Percentiles rank a stretch among this genome's conserved stretches.
phyloP scores from a whole-genome alignment of 305 asterid genomes.

The Petunia hybrid region DNA sequence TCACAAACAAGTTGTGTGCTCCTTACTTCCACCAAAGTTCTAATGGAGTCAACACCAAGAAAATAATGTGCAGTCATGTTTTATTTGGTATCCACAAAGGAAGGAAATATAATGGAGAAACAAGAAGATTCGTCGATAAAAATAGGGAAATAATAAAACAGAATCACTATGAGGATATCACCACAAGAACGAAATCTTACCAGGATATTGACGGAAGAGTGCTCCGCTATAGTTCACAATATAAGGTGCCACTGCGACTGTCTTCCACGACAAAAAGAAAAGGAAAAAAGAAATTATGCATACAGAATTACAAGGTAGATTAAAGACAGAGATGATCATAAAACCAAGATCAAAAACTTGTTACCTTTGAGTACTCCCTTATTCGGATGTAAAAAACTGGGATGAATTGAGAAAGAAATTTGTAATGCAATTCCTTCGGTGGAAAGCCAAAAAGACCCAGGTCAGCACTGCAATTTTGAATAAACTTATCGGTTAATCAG shows the following conservation, averaged over 20 bases:
- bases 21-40: neutral
- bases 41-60: neutral
- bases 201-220: slow-evolving; percentile 92
- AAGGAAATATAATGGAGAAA: slow-evolving; percentile 19
- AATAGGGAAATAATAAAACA: neutral
- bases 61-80: slow-evolving; percentile 14
- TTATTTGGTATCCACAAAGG: slow-evolving; percentile 1
- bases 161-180: neutral
- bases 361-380: slow-evolving; percentile 95
- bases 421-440: slow-evolving; percentile 76
- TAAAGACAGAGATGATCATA: slow-evolving; percentile 9
- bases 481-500: slow-evolving; percentile 21
- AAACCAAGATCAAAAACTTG: slow-evolving; percentile 19
- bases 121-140: neutral
- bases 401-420: slow-evolving; percentile 86
- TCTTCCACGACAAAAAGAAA: slow-evolving; percentile 65
- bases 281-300: slow-evolving; percentile 46
- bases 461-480: slow-evolving; percentile 75
- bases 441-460: slow-evolving; percentile 94
- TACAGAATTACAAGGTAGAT: slow-evolving; percentile 10
- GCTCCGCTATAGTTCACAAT: slow-evolving; percentile 92
- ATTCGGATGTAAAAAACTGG: slow-evolving; percentile 91
- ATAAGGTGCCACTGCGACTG: slow-evolving; percentile 97
- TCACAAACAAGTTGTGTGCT: slow-evolving; percentile 6
- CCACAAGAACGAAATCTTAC: slow-evolving; percentile 45